Evolutionary conservation across 106 monocot species (phyloP).

Genomic region (Vanilla planifolia): DNA sequence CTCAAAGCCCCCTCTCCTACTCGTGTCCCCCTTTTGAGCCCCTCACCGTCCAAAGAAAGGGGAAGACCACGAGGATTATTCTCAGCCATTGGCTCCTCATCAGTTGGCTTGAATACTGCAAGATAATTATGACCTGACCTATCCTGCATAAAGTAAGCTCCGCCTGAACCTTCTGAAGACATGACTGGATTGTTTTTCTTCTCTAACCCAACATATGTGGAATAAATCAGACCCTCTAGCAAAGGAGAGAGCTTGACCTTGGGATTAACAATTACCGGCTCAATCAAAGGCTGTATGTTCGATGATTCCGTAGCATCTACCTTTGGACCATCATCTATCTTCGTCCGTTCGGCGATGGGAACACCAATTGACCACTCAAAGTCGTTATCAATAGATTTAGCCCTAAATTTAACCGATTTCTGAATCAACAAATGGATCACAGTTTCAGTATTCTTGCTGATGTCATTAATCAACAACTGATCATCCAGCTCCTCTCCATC

Average conservation of each 20-base stretch:
- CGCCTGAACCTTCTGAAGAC: constrained; percentile 53
- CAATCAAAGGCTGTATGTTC: constrained; percentile 13
- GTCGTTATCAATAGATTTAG: constrained; percentile 22
- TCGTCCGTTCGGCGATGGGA: neutral
- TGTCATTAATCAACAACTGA: constrained; percentile 22
- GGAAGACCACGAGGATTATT: constrained; percentile 67
- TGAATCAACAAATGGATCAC: constrained; percentile 37
- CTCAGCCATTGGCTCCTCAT: constrained; percentile 64
- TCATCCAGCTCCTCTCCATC: constrained; percentile 57
- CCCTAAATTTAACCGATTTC: constrained; percentile 30
- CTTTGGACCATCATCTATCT: neutral
- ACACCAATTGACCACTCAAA: constrained; percentile 28
- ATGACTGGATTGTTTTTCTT: constrained; percentile 31
- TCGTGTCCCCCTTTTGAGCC: constrained; percentile 50
- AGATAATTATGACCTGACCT: constrained; percentile 24
- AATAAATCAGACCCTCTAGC: constrained; percentile 19
- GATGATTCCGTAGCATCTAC: neutral
- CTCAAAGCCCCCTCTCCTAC: constrained; percentile 62
- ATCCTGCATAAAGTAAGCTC: constrained; percentile 59
- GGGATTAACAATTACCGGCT: constrained; percentile 40
- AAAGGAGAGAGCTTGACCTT: constrained; percentile 22
- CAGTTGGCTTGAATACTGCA: constrained; percentile 54
- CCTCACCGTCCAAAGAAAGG: constrained; percentile 43
- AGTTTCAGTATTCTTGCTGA: constrained; percentile 22
- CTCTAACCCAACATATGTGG: constrained; percentile 30